phyloP scores from a whole-genome alignment of 768 basidiomycete species.

The Chlorophyllum brunneum region DNA sequence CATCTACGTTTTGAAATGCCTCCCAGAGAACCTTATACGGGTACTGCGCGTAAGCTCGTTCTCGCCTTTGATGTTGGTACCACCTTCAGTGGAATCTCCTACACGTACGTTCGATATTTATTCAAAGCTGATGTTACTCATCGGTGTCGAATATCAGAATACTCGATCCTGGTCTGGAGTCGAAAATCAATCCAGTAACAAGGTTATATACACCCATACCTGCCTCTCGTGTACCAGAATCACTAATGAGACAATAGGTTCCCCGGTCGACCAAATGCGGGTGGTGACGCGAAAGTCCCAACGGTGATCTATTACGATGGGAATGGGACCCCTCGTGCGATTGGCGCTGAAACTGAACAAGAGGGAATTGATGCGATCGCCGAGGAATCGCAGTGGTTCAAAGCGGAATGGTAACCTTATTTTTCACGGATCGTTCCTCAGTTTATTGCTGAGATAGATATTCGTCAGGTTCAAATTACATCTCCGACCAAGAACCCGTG shows the following conservation, averaged over 20 bases:
- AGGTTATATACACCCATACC: slow-evolving; percentile 12
- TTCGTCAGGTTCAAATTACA: slow-evolving; percentile 27
- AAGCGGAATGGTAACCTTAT: slow-evolving; percentile 40
- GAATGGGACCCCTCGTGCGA: slow-evolving; percentile 31
- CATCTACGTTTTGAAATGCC: slow-evolving; percentile 8
- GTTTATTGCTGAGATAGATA: slow-evolving; percentile 8
- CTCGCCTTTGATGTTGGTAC: slow-evolving; percentile 41
- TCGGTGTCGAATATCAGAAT: slow-evolving; percentile 20
- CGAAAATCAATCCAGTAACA: slow-evolving; percentile 21
- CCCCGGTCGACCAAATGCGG: slow-evolving; percentile 37
- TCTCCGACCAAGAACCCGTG: slow-evolving; percentile 14
- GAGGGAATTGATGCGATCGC: slow-evolving; percentile 34
- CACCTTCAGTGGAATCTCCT: slow-evolving; percentile 41
- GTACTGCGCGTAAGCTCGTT: slow-evolving; percentile 28
- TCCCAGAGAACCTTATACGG: slow-evolving; percentile 16
- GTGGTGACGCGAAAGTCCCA: slow-evolving; percentile 44
- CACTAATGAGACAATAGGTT: slow-evolving; percentile 26
- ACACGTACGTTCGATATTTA: slow-evolving; percentile 19
- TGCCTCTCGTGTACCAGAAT: background rate
- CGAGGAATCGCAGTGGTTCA: slow-evolving; percentile 41
- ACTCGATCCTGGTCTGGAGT: slow-evolving; percentile 32
- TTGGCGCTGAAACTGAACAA: slow-evolving; percentile 39
- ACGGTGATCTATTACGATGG: slow-evolving; percentile 43
- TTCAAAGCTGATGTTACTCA: background rate
- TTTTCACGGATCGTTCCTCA: slow-evolving; percentile 7